A percentile compares a stretch with the other conserved stretches of the same genome.
These are phyloP conservation scores for Trifolium repens DNA, from an alignment of 306 rosid species.

Conservation along the genomic window DNA sequence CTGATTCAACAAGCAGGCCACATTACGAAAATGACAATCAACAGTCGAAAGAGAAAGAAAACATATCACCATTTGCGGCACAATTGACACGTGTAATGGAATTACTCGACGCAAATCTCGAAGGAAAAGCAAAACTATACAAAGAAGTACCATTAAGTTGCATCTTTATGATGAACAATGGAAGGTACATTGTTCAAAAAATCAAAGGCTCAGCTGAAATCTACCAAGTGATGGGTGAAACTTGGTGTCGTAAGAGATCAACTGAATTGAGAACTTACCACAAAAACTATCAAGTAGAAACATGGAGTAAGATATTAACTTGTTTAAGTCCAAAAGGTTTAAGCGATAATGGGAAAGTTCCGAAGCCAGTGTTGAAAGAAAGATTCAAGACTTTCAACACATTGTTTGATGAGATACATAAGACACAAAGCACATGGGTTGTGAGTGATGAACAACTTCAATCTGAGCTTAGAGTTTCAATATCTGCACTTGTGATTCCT, in stretches of 20 bases:
- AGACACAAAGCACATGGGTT: slow-evolving; percentile 83
- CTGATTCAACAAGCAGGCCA: slow-evolving; percentile 54
- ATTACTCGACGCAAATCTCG: slow-evolving; percentile 64
- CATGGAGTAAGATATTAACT: slow-evolving; percentile 69
- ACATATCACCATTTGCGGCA: slow-evolving; percentile 50
- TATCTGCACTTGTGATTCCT: slow-evolving; percentile 78
- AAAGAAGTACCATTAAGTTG: slow-evolving; percentile 62
- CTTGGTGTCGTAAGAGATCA: slow-evolving; percentile 76
- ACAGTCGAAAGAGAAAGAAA: background rate
- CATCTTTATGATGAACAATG: slow-evolving; percentile 91
- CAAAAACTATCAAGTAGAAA: slow-evolving; percentile 75
- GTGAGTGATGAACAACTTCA: slow-evolving; percentile 87
- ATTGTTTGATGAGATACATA: slow-evolving; percentile 79
- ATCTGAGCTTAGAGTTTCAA: slow-evolving; percentile 83
- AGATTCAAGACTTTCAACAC: slow-evolving; percentile 77
- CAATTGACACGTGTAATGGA: slow-evolving; percentile 68
- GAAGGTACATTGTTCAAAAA: slow-evolving; percentile 81
- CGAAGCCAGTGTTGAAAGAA: slow-evolving; percentile 73
- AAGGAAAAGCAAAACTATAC: slow-evolving; percentile 69
- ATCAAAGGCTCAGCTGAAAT: slow-evolving; percentile 71
- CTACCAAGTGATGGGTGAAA: slow-evolving; percentile 66
- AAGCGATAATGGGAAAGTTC: slow-evolving; percentile 62
- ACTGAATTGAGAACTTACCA: slow-evolving; percentile 70
- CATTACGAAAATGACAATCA: background rate
- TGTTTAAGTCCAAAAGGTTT: slow-evolving; percentile 68